Conservation (phyloP, 192 early-diverging fungal species). For the Coemansia aciculifera region DNA sequence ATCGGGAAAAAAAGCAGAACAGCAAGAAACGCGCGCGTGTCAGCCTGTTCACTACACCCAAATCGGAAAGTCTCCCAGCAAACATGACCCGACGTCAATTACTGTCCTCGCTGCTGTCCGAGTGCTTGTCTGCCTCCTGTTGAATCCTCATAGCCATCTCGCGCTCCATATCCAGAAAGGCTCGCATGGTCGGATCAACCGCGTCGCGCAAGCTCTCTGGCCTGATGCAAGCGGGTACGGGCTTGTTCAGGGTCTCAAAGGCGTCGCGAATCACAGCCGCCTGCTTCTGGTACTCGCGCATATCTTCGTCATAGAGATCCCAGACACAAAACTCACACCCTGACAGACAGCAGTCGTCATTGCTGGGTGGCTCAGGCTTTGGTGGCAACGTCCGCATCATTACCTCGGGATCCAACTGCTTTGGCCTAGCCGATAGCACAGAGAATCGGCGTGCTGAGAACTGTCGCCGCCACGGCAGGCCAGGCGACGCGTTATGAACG, state of each 20-base stretch:
- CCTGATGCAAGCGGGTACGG: conserved; percentile 35
- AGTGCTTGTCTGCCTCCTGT: conserved; percentile 29
- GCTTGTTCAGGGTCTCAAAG: conserved; percentile 27
- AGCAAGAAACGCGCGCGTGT: not conserved
- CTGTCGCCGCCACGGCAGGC: not conserved
- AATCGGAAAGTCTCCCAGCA: not conserved
- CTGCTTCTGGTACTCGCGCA: conserved; percentile 50
- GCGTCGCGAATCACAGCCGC: conserved; percentile 25
- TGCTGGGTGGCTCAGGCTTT: conserved; percentile 50
- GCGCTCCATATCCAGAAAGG: conserved; percentile 52
- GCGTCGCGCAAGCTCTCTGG: conserved; percentile 36
- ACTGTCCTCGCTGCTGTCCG: conserved; percentile 2
- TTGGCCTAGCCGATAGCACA: not conserved
- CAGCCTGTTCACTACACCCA: not conserved
- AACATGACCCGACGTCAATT: not conserved
- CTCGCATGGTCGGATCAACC: conserved; percentile 52
- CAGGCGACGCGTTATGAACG: not conserved
- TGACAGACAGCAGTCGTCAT: conserved; percentile 46
- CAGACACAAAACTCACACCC: conserved; percentile 56
- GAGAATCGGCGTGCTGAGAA: conserved; percentile 11
- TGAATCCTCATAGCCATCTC: conserved; percentile 43
- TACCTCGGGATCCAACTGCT: conserved; percentile 22
- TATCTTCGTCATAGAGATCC: conserved; percentile 56
- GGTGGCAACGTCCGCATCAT: conserved; percentile 44
- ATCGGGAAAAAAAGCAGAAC: not conserved